Conservation (phyloP, 176 grass and related monocot species). For the Dendrocalamus sinicus region DNA sequence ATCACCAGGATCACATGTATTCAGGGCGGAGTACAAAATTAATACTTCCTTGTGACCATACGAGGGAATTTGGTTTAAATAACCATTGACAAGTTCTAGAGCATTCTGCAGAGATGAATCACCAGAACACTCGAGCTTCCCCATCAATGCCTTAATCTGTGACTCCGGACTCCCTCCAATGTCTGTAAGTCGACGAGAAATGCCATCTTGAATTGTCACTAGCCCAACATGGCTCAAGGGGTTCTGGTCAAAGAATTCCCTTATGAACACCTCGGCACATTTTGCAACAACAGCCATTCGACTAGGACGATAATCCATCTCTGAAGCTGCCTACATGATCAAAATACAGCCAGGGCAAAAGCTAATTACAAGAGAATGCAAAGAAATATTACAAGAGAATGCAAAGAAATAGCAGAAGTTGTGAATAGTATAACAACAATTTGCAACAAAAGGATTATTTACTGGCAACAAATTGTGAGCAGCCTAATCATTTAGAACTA, state of each 20-base stretch:
- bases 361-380: constrained; percentile 3
- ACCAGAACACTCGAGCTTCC: constrained; percentile 92
- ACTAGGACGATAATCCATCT: constrained; percentile 90
- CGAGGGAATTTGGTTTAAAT: constrained; percentile 81
- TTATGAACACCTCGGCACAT: constrained; percentile 76
- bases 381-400: constrained; percentile 29
- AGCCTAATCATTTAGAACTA: background rate
- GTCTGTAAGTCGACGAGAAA: constrained; percentile 77
- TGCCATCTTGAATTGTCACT: constrained; percentile 80
- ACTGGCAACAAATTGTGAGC: background rate
- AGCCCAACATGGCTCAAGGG: constrained; percentile 90
- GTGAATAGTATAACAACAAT: background rate
- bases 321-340: constrained; percentile 84
- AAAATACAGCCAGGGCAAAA: constrained; percentile 19
- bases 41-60: constrained; percentile 95
- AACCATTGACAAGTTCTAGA: constrained; percentile 83
- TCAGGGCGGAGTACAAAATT: constrained; percentile 83
- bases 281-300: constrained; percentile 89
- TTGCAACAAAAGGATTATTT: constrained; percentile 13
- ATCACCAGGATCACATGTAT: constrained; percentile 92
- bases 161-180: constrained; percentile 94
- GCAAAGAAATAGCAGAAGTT: constrained; percentile 7
- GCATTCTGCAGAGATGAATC: constrained; percentile 95
- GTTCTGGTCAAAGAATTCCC: constrained; percentile 99
- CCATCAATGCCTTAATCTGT: constrained; percentile 88